Percentiles rank a stretch among this genome's conserved stretches.
Evolutionary conservation across 2,329 filamentous ascomycete species (phyloP).

Genomic region (Neocucurbitaria cava): DNA sequence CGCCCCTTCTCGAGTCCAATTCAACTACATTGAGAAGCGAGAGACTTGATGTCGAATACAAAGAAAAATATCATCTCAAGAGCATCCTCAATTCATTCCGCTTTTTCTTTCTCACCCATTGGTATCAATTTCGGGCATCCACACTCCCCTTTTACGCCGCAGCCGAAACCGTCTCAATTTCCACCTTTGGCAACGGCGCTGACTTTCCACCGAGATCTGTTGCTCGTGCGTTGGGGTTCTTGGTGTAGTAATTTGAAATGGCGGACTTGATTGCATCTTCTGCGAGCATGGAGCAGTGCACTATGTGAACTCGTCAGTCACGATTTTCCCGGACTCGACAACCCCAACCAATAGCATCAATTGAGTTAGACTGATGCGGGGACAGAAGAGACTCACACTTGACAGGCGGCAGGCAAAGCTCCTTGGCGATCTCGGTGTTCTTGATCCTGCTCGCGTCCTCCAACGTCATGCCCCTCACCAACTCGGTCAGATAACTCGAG

Average conservation of each 20-base stretch:
- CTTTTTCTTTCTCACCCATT: conserved; percentile 1
- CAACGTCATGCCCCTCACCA: conserved; percentile 94
- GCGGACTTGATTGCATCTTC: conserved; percentile 93
- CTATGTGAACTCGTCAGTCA: conserved; percentile 54
- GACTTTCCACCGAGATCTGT: conserved; percentile 81
- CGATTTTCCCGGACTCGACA: not conserved
- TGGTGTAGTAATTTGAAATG: conserved; percentile 88
- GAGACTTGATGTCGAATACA: conserved; percentile 10
- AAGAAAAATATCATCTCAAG: not conserved
- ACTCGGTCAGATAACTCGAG: conserved; percentile 91
- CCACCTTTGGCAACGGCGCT: conserved; percentile 70
- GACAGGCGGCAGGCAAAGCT: conserved; percentile 86
- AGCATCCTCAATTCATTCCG: not conserved
- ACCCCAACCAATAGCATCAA: not conserved
- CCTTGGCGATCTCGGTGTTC: conserved; percentile 98
- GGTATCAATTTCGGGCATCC: conserved; percentile 33
- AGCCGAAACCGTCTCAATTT: conserved; percentile 61
- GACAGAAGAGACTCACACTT: conserved; percentile 68
- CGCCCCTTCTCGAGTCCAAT: conserved; percentile 10
- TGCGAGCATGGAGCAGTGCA: conserved; percentile 91
- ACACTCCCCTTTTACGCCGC: conserved; percentile 33
- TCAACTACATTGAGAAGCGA: conserved; percentile 13
- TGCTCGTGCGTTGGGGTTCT: conserved; percentile 77
- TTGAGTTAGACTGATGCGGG: not conserved
- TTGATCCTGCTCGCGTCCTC: conserved; percentile 92